Evolutionary conservation across 1,139 yeast species (phyloP).

Genomic region (Lodderomyces metapsilosis): DNA sequence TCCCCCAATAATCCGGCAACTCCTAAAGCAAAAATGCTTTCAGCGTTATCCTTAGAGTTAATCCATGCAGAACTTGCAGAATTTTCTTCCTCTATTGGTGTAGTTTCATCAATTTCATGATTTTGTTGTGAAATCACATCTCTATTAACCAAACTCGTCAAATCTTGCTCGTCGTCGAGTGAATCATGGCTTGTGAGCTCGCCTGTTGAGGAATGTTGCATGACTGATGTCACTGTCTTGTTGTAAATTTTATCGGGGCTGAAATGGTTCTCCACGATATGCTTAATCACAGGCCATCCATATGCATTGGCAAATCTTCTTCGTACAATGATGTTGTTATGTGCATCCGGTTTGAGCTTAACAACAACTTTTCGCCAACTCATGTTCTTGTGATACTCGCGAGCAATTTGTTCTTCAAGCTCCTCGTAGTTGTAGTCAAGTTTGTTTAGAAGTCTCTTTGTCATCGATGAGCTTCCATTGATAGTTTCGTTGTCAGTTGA

Average conservation of each 20-base stretch:
- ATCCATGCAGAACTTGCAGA: constrained; percentile 44
- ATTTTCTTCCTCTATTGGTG: constrained; percentile 13
- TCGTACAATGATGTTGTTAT: constrained; percentile 87
- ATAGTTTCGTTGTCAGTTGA: neutral
- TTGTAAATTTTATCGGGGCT: constrained; percentile 11
- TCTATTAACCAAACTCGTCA: constrained; percentile 33
- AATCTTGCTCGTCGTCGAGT: constrained; percentile 27
- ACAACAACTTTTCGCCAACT: constrained; percentile 92
- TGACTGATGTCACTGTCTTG: constrained; percentile 4
- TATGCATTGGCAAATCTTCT: constrained; percentile 89
- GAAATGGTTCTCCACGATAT: constrained; percentile 51
- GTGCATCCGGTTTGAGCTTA: constrained; percentile 87
- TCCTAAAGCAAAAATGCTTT: constrained; percentile 62
- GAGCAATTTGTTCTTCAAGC: constrained; percentile 80
- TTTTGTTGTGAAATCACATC: constrained; percentile 37
- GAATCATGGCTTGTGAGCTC: constrained; percentile 17
- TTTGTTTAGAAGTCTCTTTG: neutral
- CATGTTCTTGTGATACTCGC: constrained; percentile 84
- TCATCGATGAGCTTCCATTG: neutral
- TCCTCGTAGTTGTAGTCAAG: constrained; percentile 23
- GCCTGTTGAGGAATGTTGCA: neutral
- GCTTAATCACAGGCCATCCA: constrained; percentile 94
- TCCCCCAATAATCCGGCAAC: constrained; percentile 70
- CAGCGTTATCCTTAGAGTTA: constrained; percentile 44
- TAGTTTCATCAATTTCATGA: constrained; percentile 29